Base-by-base conservation (phyloP, 31 red algal genomes). In the Endocladia muricata region DNA sequence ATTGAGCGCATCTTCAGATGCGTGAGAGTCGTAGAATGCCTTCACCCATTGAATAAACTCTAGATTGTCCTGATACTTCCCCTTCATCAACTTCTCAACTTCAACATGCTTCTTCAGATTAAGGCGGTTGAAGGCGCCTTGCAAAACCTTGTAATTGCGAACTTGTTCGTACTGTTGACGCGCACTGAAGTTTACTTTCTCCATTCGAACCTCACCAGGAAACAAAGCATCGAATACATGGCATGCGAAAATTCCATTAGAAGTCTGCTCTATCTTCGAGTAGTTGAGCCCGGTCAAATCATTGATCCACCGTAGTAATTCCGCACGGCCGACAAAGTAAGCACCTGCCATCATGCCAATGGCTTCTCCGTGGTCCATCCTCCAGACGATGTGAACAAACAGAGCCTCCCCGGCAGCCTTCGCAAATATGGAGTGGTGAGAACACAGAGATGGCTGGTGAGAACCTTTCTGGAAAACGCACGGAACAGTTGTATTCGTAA, bases 41-140 rank as follows among this genome's bases (percentile, higher is more conserved):
- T 98, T 98, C 19, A 94, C 77, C 95, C 95, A 98, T 55, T 98
- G 95, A 43, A 94, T 84, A 57, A 98, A 98, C 66, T 94, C 95
- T 2, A 98, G 56, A 55, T 98, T 98, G 74, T 98, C 95, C 71
- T 98, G 95, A 32, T 87, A 84, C 38, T 90, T 86, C 38, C 81
- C 95, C 64, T 91, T 91, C 39, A 93, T 74, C 30, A 94, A 59
- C 58, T 74, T 91, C 68, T 91, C 91, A 38, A 98, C 95, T 34
- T 90, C 91, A 63, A 98, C 87, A 31, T 78, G 78, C 57, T 90
- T 90, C 41, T 94, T 77, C 25, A 98, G 77, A 22, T 74, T 78
- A 17, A 86, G 68, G 25, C 82, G 58, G 47, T 80, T 78, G 54
- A 98, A 94, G 2, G 77, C 85, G 17, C 63, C 82, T 67, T 98